Base-by-base conservation (phyloP, 805 yeast genomes). In the Cyberlindnera xishuangbannaensis region DNA sequence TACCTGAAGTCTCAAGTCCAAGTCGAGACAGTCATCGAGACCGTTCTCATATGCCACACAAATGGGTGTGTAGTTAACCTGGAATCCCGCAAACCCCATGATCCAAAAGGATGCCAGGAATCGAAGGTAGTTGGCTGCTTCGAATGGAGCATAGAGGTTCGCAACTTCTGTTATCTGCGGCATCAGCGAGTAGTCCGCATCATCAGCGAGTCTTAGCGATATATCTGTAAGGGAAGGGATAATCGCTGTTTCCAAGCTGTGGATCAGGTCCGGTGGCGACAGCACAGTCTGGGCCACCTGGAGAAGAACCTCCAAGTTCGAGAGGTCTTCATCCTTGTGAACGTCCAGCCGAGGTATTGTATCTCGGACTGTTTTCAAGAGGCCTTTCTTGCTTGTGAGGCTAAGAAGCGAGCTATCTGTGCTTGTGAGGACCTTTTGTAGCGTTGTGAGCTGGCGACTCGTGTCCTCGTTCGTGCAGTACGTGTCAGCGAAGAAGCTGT, bases 401-500 rank as follows among this genome's bases (percentile, higher is more conserved):
- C 16, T 18, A 13, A 33, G 15, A 7, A 23, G 19, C 7, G 35
- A 16, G 12, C 30, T 18, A 18, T 20, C 16, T 14, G n/a, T 16
- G n/a, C 22, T 15, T 6, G 19, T 12, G 16, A 39, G 32, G 13
- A 15, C 26, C n/a, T 30, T n/a, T 17, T 25, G 25, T 8, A 41
- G 34, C 9, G 25, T 23, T 9, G 21, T 38, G 13, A 31, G 33
- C 33, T 37, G 43, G 19, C 17, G 15, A 8, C 33, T n/a, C 6
- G 41, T 32, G 7, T 11, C 15, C 4, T 28, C 6, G 20, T 45
- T 48, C 6, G 26, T 33, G 31, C 19, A 44, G 41, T 30, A 47
- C 23, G 34, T 47, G 18, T 36, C 43, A 17, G 35, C 40, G 35
- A 39, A 64, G 58, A 59, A 65, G 48, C 27, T 48, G 40, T 31